Conservation (phyloP, 768 basidiomycete species). For the Pulveroboletus frians region DNA sequence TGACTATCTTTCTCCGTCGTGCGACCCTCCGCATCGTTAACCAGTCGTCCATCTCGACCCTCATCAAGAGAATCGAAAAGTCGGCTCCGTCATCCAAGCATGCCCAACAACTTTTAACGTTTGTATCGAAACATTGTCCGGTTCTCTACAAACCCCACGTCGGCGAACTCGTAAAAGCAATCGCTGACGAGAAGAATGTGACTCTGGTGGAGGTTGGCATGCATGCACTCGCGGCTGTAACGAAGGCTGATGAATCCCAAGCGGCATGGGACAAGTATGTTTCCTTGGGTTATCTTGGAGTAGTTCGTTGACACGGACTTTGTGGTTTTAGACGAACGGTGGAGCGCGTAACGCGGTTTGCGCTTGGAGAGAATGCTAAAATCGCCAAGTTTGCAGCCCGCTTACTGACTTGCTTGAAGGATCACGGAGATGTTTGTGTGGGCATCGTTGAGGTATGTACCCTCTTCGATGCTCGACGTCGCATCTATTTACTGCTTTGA, state of each 20-base stretch:
- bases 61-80: constrained; percentile 65
- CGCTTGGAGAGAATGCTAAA: constrained; percentile 51
- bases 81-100: constrained; percentile 38
- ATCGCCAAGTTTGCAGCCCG: constrained; percentile 87
- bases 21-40: constrained; percentile 73
- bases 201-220: constrained; percentile 60
- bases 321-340: constrained; percentile 48
- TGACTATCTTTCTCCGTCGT: constrained; percentile 65
- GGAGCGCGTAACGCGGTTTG: constrained; percentile 59
- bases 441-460: constrained; percentile 60
- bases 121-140: constrained; percentile 72
- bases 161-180: constrained; percentile 67
- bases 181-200: constrained; percentile 58
- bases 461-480: neutral
- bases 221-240: constrained; percentile 70
- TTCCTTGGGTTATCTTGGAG: neutral
- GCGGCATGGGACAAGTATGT: constrained; percentile 65
- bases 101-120: constrained; percentile 49
- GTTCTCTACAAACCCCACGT: constrained; percentile 69
- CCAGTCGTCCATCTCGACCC: constrained; percentile 75
- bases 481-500: neutral
- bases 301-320: neutral
- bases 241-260: constrained; percentile 52
- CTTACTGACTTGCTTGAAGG: constrained; percentile 55
- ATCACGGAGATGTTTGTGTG: constrained; percentile 44